A percentile compares a stretch with the other conserved stretches of the same genome.
phyloP scores from a whole-genome alignment of 2,329 filamentous ascomycete genomes.

The Colletotrichum cordylinicola region DNA sequence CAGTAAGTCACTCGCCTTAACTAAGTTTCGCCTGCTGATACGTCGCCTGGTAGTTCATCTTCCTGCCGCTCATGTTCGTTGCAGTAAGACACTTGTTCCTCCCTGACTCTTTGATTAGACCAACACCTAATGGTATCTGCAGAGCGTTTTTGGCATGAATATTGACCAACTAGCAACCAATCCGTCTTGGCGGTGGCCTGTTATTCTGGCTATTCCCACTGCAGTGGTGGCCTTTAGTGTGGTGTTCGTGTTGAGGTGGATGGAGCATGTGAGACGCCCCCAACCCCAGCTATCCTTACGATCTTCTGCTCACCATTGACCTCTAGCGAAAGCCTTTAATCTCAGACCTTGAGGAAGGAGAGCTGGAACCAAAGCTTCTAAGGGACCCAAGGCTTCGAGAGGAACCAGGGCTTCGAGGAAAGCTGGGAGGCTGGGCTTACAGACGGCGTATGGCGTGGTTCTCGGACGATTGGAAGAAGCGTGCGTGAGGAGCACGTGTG shows the following conservation, averaged over 20 bases:
- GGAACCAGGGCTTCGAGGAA: too few relatives aligned
- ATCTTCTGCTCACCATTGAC: too few relatives aligned
- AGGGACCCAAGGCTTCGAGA: too few relatives aligned
- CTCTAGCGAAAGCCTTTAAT: too few relatives aligned
- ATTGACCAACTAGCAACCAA: background rate
- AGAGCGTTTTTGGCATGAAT: background rate
- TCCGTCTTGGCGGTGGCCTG: fast-evolving
- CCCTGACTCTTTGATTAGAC: background rate
- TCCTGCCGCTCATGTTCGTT: background rate
- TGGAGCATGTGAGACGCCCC: background rate
- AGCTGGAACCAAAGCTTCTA: too few relatives aligned
- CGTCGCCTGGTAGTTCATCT: background rate
- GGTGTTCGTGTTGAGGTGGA: background rate
- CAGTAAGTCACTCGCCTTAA: background rate
- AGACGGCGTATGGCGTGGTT: too few relatives aligned
- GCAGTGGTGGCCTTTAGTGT: fast-evolving
- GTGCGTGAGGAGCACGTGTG: too few relatives aligned
- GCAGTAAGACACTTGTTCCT: fast-evolving
- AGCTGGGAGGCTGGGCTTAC: too few relatives aligned
- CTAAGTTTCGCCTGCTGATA: background rate
- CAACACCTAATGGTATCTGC: fast-evolving
- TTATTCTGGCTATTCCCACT: fast-evolving
- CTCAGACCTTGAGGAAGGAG: too few relatives aligned
- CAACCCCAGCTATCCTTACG: too few relatives aligned
- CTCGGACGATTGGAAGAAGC: too few relatives aligned